Percentiles rank a stretch among this genome's conserved stretches.
phyloP scores from a whole-genome alignment of 2,329 filamentous ascomycete genomes.

The Helminthosporium solani region DNA sequence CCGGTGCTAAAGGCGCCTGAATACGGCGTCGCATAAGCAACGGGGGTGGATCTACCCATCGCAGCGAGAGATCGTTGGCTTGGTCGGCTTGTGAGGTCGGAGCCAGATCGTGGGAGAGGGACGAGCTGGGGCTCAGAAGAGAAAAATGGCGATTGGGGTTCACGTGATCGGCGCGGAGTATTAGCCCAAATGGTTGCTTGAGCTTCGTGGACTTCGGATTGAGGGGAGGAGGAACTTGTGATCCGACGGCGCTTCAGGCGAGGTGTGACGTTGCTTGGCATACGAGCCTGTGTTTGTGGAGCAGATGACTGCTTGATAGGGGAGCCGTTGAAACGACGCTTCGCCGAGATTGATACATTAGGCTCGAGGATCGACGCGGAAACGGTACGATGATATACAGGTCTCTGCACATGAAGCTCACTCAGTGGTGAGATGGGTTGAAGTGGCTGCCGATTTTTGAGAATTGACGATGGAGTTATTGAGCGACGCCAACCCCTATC shows the following conservation, averaged over 20 bases:
- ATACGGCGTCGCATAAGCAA: conserved; percentile 74
- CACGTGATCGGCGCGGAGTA: conserved; percentile 48
- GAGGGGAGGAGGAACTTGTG: conserved; percentile 30
- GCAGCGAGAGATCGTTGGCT: conserved; percentile 42
- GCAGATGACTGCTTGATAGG: conserved; percentile 31
- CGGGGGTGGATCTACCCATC: conserved; percentile 52
- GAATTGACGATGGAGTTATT: conserved; percentile 36
- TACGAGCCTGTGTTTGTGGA: conserved; percentile 32
- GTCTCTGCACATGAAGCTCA: conserved; percentile 30
- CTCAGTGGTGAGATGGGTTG: conserved; percentile 41
- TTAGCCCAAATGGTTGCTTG: conserved; percentile 34
- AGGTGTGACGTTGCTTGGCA: conserved; percentile 33
- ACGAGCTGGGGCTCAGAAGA: conserved; percentile 26
- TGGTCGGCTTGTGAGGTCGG: conserved; percentile 44
- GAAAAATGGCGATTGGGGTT: conserved; percentile 46
- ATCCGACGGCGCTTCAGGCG: conserved; percentile 52
- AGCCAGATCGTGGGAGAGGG: conserved; percentile 29
- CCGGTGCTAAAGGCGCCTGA: conserved; percentile 50
- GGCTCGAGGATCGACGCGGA: conserved; percentile 32
- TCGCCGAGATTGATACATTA: conserved; percentile 23
- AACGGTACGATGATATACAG: conserved; percentile 28
- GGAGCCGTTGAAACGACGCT: conserved; percentile 34
- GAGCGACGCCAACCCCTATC: conserved; percentile 37
- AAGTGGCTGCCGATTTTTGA: conserved; percentile 27
- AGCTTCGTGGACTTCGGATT: conserved; percentile 21